These are phyloP conservation scores for Lachnellula occidentalis DNA, from an alignment of 2,329 filamentous ascomycete genomes.

Conservation along the genomic window DNA sequence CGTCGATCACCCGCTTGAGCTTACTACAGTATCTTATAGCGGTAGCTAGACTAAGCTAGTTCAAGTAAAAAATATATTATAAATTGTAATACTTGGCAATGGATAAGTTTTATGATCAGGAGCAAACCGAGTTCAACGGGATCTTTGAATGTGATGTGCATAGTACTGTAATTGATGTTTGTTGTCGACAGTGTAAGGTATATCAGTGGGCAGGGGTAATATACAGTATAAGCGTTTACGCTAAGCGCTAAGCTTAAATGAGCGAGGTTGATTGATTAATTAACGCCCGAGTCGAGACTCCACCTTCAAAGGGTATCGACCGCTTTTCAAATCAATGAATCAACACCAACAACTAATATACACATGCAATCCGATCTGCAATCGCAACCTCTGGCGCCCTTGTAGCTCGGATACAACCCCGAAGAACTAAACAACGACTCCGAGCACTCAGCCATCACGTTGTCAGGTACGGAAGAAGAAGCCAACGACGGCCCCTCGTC, in stretches of 20 bases:
- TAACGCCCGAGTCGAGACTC: not conserved
- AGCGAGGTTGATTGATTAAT: not conserved
- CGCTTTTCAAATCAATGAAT: too few species aligned
- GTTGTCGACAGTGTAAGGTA: not conserved
- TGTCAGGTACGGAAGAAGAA: slow-evolving; percentile 41
- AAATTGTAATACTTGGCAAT: too few species aligned
- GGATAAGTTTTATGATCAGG: not conserved
- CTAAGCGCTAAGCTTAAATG: too few species aligned
- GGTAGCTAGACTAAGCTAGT: too few species aligned
- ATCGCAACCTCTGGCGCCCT: not conserved
- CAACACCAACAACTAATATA: not conserved
- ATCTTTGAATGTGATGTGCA: not conserved
- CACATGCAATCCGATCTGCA: not conserved
- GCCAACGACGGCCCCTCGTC: slow-evolving; percentile 39
- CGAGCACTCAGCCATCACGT: slow-evolving; percentile 36
- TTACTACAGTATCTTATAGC: too few species aligned
- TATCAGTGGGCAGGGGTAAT: too few species aligned
- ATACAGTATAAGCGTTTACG: too few species aligned
- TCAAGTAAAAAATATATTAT: too few species aligned
- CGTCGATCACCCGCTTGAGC: too few species aligned
- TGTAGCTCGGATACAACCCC: not conserved
- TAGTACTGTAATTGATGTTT: not conserved
- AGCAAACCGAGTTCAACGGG: not conserved
- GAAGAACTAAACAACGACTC: slow-evolving; percentile 1
- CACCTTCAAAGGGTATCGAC: too few species aligned